Percentiles rank a stretch among this genome's conserved stretches.
Evolutionary conservation across 352 stramenopile species (phyloP).

Genomic region (Pythium guiyangense): DNA sequence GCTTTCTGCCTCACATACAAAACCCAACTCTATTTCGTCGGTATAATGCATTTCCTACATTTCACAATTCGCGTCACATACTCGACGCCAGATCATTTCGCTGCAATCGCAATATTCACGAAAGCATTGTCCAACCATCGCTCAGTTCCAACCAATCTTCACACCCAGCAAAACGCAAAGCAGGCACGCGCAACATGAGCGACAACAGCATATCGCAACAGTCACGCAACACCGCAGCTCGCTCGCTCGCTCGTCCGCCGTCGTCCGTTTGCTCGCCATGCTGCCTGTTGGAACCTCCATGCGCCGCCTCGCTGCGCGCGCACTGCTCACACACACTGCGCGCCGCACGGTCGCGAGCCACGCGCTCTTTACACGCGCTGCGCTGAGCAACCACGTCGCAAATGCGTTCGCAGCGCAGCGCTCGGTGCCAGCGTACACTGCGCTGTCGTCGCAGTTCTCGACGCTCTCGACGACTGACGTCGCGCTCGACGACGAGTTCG

Average conservation of each 20-base stretch:
- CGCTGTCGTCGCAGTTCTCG: conserved; percentile 5
- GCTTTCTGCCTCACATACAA: background rate
- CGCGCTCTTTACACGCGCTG: conserved; percentile 2
- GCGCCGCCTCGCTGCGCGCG: conserved; percentile 17
- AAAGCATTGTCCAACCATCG: no score
- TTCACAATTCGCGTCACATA: no score
- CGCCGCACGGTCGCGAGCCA: background rate
- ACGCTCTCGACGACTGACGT: background rate
- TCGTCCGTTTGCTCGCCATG: conserved; percentile 15
- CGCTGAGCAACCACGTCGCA: conserved; percentile 22
- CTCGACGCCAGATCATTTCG: no score
- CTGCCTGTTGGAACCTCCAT: conserved; percentile 23
- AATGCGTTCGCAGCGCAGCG: background rate
- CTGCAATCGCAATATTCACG: no score
- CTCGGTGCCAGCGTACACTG: background rate
- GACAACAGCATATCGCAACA: conserved; percentile 14
- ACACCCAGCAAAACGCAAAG: no score
- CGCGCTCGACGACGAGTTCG: conserved; percentile 24
- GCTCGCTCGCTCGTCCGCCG: background rate
- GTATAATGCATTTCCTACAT: no score
- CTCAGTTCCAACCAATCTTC: no score
- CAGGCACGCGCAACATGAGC: no score
- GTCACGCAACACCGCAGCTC: conserved; percentile 8
- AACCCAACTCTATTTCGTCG: no score
- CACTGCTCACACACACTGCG: conserved; percentile 8